These are phyloP conservation scores for Infundibulicybe gibba DNA, from an alignment of 768 basidiomycete genomes.

Conservation along the genomic window DNA sequence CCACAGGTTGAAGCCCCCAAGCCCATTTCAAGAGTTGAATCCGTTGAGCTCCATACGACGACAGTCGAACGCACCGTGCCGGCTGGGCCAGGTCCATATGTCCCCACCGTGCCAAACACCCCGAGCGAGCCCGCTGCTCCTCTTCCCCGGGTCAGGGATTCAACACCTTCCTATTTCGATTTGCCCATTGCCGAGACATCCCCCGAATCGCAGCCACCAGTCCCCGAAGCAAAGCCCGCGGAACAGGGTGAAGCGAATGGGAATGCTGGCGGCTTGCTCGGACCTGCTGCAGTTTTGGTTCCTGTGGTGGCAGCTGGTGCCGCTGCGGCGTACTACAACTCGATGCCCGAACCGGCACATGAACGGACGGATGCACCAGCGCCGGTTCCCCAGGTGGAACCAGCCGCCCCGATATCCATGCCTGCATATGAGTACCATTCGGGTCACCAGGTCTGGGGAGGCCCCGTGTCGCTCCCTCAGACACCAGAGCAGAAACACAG, in stretches of 20 bases:
- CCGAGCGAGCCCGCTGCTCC: constrained; percentile 8
- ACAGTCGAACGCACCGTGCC: too few species aligned
- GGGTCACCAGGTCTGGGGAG: constrained; percentile 15
- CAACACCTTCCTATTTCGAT: constrained; percentile 20
- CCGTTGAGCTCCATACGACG: too few species aligned
- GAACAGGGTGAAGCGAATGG: not conserved
- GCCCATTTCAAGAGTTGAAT: too few species aligned
- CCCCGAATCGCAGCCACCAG: constrained; percentile 1
- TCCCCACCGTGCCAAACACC: constrained; percentile 4
- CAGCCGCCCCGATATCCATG: constrained; percentile 1
- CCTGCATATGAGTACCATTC: constrained; percentile 9
- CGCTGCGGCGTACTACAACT: too few species aligned
- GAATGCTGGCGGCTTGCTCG: constrained; percentile 1
- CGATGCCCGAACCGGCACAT: too few species aligned
- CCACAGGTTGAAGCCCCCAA: too few species aligned
- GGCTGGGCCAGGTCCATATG: constrained; percentile 1
- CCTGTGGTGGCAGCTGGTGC: not conserved
- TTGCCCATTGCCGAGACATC: constrained; percentile 17
- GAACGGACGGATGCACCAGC: not conserved
- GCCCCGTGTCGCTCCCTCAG: constrained; percentile 1
- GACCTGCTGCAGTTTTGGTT: not conserved
- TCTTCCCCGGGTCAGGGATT: constrained; percentile 17
- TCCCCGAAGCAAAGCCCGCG: constrained; percentile 1
- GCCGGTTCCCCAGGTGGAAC: not conserved
- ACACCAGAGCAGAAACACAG: not conserved